Evolutionary conservation across 75 land plant species (phyloP), one percentile per base, ranked within the genome.

Genomic region (Ceratopteris richardii): DNA sequence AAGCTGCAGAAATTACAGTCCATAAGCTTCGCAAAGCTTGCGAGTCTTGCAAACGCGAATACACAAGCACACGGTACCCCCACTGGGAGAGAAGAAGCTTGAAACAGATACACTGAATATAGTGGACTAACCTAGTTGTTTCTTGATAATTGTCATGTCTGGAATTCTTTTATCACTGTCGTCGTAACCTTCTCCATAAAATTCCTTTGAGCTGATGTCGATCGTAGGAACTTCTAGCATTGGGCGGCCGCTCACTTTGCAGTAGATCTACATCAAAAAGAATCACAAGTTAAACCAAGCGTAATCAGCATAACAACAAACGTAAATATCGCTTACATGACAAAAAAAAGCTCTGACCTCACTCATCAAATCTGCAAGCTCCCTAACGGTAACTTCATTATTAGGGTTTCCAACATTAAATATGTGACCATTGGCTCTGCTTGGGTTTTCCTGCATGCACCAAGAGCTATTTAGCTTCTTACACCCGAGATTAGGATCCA

Each of bases 101-200:
- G 3, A 9, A 33, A 33, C 37, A 46, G 4, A 46, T 46, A 46
- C 18, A 17, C 2, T 30, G 56, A 22, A 54, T 27, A 7, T 13
- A 54, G 16, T 18, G 1, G 1, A 31, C 64, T 21, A 79, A 89
- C 98, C 98, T 56, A 89, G 96, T 52, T 90, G 98, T 62, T 26
- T 71, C 57, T 83, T 94, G 76, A 89, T 89, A 18, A 94, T 86
- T 55, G 96, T 89, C 96, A 94, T 94, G 67, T 94, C 96, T 30
- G 98, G 98, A 74, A 89, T 94, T 44, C 96, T 74, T 74, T 80
- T 89, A 65, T 94, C 98, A 71, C 96, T 89, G 57, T 94, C 98
- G 69, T 94, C 98, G 66, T 94, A 94, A 13, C 96, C 98, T 57
- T 83, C 96, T 10, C 98, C 98, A 56, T 94, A 94, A 50, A 94